These are phyloP conservation scores for Achaetomium macrosporum DNA, from an alignment of 2,329 filamentous ascomycete genomes.

Conservation along the genomic window DNA sequence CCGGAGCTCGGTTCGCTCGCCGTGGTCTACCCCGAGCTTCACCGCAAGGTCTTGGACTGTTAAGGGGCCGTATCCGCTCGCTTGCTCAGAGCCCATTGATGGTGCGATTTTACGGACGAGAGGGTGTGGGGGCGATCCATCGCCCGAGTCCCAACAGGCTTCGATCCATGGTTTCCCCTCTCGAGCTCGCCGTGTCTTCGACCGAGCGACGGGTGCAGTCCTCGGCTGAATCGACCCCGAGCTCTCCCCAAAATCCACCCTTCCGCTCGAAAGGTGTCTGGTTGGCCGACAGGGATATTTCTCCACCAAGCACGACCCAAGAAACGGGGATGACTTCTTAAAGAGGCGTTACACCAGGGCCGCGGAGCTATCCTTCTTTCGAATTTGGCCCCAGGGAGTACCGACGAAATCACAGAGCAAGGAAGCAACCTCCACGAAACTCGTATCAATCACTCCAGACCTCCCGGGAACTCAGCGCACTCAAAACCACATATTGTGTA, in stretches of 20 bases:
- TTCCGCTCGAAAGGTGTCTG: no score
- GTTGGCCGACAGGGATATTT: neutral
- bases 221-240: conserved; percentile 6
- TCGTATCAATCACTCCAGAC: no score
- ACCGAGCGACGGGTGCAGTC: neutral
- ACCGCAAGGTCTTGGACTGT: neutral
- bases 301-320: conserved; percentile 7
- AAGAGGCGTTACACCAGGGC: conserved; percentile 1
- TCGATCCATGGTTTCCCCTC: neutral
- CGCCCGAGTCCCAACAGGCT: neutral
- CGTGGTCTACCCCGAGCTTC: conserved; percentile 5
- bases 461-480: neutral
- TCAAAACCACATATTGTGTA: neutral
- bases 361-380: neutral
- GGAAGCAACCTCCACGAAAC: no score
- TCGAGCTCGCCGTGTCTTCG: neutral
- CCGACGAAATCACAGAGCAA: no score
- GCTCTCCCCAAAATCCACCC: neutral
- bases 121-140: neutral
- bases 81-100: neutral
- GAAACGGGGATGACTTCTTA: neutral
- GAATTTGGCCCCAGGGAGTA: no score
- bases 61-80: conserved; percentile 7
- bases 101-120: neutral
- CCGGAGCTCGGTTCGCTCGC: neutral